Percentiles rank a stretch among this genome's conserved stretches.
Evolutionary conservation across 2,329 filamentous ascomycete genomes (phyloP).

Genomic region (Beauveria brongniartii): DNA sequence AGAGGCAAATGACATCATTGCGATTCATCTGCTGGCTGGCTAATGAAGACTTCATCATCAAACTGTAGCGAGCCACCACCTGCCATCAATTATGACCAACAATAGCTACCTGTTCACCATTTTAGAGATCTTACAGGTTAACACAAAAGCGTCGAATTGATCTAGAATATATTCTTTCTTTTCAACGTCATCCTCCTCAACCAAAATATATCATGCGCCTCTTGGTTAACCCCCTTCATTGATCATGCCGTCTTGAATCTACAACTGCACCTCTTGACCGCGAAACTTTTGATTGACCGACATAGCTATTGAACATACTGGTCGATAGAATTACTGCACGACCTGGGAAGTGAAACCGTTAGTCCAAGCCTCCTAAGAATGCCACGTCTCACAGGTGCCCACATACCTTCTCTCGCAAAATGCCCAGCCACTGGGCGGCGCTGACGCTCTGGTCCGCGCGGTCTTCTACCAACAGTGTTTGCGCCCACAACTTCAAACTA

Average conservation of each 20-base stretch:
- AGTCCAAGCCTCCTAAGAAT: neutral
- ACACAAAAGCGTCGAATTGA: neutral
- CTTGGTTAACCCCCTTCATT: neutral
- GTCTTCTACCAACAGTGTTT: conserved; percentile 92
- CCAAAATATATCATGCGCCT: conserved; percentile 4
- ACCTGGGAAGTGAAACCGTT: conserved; percentile 18
- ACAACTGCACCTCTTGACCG: neutral
- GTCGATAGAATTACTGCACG: conserved; percentile 24
- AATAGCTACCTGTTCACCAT: neutral
- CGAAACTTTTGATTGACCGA: conserved; percentile 3
- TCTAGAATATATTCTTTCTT: conserved; percentile 3
- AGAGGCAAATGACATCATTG: neutral
- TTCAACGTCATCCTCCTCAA: conserved; percentile 1
- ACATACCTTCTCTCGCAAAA: conserved; percentile 83
- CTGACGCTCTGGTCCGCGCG: conserved; percentile 89
- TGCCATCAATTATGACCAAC: neutral
- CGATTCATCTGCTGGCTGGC: neutral
- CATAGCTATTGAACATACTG: neutral
- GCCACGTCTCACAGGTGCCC: neutral
- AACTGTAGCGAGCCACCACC: neutral
- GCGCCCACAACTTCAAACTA: conserved; percentile 90
- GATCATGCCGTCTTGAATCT: conserved; percentile 7
- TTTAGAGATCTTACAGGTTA: neutral
- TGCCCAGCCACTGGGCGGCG: conserved; percentile 87
- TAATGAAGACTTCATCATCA: neutral